A percentile compares a stretch with the other conserved stretches of the same genome.
Evolutionary conservation across 2,329 filamentous ascomycete species (phyloP).

Genomic region (Immersiporthe knoxdaviesiana): DNA sequence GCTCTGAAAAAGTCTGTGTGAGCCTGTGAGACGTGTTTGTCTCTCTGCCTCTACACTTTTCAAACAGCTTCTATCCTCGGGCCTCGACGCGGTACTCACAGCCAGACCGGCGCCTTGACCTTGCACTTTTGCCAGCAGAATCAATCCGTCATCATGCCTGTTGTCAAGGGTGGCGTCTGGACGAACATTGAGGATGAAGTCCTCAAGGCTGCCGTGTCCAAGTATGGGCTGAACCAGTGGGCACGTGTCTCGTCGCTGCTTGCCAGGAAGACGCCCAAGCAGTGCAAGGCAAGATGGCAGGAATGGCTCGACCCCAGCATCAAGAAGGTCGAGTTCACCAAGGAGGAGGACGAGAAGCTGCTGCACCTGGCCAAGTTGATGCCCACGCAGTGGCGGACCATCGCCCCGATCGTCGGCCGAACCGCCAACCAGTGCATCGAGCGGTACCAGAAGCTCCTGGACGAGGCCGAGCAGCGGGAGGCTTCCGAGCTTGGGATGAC

Average conservation of each 20-base stretch:
- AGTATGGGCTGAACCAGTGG: conserved; percentile 97
- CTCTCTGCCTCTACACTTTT: neutral
- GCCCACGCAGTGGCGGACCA: conserved; percentile 98
- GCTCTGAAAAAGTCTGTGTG: neutral
- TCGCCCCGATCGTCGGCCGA: conserved; percentile 92
- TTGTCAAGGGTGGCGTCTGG: conserved; percentile 76
- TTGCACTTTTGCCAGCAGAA: neutral
- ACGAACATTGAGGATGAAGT: conserved; percentile 90
- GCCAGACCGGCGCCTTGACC: neutral
- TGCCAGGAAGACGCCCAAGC: conserved; percentile 96
- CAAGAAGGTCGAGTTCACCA: conserved; percentile 98
- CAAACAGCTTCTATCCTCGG: neutral
- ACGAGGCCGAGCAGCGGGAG: conserved; percentile 92
- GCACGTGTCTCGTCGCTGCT: conserved; percentile 96
- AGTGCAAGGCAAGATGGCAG: conserved; percentile 98
- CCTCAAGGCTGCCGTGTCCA: conserved; percentile 91
- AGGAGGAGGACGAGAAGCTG: conserved; percentile 97
- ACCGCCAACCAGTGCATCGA: conserved; percentile 97
- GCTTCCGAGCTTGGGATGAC: conserved; percentile 78
- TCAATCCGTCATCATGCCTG: conserved; percentile 59
- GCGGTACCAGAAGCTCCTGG: conserved; percentile 92
- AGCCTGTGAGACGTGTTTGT: neutral
- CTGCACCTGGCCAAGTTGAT: conserved; percentile 96
- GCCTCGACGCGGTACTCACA: neutral
- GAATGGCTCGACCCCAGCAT: conserved; percentile 99